Conservation (phyloP, 805 yeast species). For the Komagataella ulmi region DNA sequence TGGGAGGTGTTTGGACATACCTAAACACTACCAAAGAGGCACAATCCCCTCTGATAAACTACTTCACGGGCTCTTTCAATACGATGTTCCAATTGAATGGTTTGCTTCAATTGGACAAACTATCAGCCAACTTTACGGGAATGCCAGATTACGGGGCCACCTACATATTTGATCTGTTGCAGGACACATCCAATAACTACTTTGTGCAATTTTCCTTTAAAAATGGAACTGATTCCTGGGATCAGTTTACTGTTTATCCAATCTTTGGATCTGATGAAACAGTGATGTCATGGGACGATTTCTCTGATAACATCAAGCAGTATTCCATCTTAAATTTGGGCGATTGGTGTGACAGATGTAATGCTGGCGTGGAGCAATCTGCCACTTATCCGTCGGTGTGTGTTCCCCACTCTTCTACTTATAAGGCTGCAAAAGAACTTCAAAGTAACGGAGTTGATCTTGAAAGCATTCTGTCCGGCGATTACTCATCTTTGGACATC, state of each 20-base stretch:
- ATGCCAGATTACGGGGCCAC: slow-evolving; percentile 34
- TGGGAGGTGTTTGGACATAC: slow-evolving; percentile 20
- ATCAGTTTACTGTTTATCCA: slow-evolving; percentile 20
- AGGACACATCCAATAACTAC: slow-evolving; percentile 13
- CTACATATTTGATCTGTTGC: slow-evolving; percentile 28
- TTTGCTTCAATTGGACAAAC: slow-evolving; percentile 18
- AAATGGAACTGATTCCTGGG: slow-evolving; percentile 27
- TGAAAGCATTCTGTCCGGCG: slow-evolving; percentile 14
- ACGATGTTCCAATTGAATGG: slow-evolving; percentile 27
- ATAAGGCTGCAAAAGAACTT: slow-evolving; percentile 16
- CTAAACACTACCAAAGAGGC: slow-evolving; percentile 21
- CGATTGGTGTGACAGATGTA: slow-evolving; percentile 28
- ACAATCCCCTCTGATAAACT: slow-evolving; percentile 24
- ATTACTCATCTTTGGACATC: slow-evolving; percentile 12
- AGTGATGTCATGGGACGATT: slow-evolving; percentile 22
- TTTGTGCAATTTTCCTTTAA: slow-evolving; percentile 30
- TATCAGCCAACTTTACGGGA: slow-evolving; percentile 26
- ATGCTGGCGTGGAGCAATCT: slow-evolving; percentile 9
- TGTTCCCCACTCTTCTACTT: slow-evolving; percentile 16
- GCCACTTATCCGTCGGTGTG: slow-evolving; percentile 13
- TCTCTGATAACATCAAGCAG: slow-evolving; percentile 13
- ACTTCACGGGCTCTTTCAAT: slow-evolving; percentile 31
- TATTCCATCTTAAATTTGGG: slow-evolving; percentile 14
- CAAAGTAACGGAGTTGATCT: slow-evolving; percentile 17
- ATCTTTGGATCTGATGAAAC: slow-evolving; percentile 20